These are phyloP conservation scores for Claviceps citrina DNA, from an alignment of 2,329 filamentous ascomycete species.

Conservation along the genomic window DNA sequence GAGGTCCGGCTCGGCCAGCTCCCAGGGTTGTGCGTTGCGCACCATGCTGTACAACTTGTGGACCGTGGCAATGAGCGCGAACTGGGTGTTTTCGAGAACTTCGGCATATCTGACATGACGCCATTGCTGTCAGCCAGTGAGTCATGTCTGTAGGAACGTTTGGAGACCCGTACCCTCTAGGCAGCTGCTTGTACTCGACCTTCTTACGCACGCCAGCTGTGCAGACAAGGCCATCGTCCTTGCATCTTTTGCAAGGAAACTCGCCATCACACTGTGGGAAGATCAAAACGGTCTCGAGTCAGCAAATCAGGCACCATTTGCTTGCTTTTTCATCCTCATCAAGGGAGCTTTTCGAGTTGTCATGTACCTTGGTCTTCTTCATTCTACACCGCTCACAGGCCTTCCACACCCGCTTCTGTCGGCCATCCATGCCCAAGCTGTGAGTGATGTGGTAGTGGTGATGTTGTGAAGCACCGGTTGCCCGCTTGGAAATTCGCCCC, in stretches of 20 bases:
- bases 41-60: constrained; percentile 53
- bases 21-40: constrained; percentile 41
- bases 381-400: constrained; percentile 51
- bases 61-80: constrained; percentile 47
- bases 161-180: constrained; percentile 34
- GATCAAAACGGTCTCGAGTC: background rate
- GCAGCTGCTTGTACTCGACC: constrained; percentile 53
- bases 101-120: constrained; percentile 38
- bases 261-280: constrained; percentile 42
- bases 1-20: constrained; percentile 46
- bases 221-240: constrained; percentile 49
- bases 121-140: background rate
- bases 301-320: background rate
- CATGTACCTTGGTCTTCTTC: constrained; percentile 51
- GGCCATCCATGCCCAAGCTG: constrained; percentile 30
- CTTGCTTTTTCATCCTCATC: no score
- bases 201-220: constrained; percentile 49
- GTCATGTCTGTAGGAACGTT: background rate
- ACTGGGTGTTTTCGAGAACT: constrained; percentile 49
- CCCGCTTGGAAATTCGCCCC: constrained; percentile 36
- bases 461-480: constrained; percentile 21
- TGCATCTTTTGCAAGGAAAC: constrained; percentile 51
- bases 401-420: constrained; percentile 52
- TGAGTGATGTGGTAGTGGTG: constrained; percentile 23
- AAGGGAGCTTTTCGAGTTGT: no score